Base-by-base conservation (phyloP, 495 filamentous ascomycete genomes). In the Pyronema omphalodes region DNA sequence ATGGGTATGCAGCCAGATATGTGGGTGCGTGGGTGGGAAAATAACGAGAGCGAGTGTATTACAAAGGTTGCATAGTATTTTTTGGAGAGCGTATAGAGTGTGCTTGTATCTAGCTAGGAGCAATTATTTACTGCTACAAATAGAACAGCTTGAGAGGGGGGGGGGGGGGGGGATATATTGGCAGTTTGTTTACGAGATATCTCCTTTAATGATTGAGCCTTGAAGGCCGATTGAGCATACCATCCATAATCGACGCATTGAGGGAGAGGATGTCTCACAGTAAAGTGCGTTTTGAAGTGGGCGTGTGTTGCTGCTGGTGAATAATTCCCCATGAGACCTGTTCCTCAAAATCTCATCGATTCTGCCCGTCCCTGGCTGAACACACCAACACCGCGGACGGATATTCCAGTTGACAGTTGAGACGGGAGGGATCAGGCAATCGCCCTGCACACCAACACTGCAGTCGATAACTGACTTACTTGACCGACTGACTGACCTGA, bases 401-500 rank as follows among this genome's bases (percentile, higher is more conserved):
- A 43, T 17, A 43, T 41, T 41, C 11, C 39, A 2, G 11, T 41
- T 41, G 39, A 41, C 39, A 41, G 39, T 41, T 41, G 39, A 41
- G 39, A 12, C 39, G 39, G 39, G 39, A 41, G 15, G 39, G 39
- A 41, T 41, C 39, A 41, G 39, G 39, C 39, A 41, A 17, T 17
- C 37, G 44, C 33, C 52, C 29, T 49, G 44, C 40, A 51, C 35
- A n/a, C 8, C 49, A 17, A 51, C n/a, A 51, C 11, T 57, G 37
- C 56, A 57, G 59, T 53, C 59, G 39, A 41, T 17, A 41, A 1
- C 39, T 41, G 15, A 40, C 8, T 40, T 40, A 40, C 37, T n/a
- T 40, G 43, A 47, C 44, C 9, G 44, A 19, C 12, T 9, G 44
- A 47, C 44, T 19, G 44, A 47, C 44, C 44, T 19, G 44, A 47